These are phyloP conservation scores for Tulasnella sp. DNA, from an alignment of 768 basidiomycete species.

Conservation along the genomic window DNA sequence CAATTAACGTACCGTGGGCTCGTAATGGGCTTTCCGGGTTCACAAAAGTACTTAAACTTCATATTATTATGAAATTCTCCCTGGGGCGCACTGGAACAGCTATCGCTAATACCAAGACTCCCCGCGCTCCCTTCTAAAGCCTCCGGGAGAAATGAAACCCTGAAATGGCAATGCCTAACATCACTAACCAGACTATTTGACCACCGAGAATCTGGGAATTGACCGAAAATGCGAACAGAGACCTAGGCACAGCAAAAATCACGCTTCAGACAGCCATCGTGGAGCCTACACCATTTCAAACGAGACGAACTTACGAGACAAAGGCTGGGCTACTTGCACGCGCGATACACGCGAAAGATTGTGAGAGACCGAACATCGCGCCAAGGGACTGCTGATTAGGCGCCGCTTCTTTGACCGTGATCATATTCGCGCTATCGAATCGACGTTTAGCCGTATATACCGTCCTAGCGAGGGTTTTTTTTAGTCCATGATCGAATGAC, in stretches of 20 bases:
- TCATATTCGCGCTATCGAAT: slow-evolving; percentile 30
- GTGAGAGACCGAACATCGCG: slow-evolving; percentile 28
- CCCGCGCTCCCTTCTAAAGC: too few relatives aligned
- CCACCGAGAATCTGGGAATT: background rate
- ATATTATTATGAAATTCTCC: too few relatives aligned
- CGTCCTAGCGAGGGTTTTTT: slow-evolving; percentile 16
- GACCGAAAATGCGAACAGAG: background rate
- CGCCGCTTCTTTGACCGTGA: slow-evolving; percentile 26
- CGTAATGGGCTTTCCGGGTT: too few relatives aligned
- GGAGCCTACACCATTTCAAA: too few relatives aligned
- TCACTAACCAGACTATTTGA: background rate
- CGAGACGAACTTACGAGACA: slow-evolving; percentile 10
- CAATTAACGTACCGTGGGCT: too few relatives aligned
- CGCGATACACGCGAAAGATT: slow-evolving; percentile 27
- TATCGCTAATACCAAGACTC: too few relatives aligned
- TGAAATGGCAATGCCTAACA: background rate
- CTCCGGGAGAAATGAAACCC: background rate
- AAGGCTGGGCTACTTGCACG: slow-evolving; percentile 25
- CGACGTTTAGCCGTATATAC: too few relatives aligned
- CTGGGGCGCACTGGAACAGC: too few relatives aligned
- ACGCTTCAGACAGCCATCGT: too few relatives aligned
- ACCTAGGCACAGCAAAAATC: background rate
- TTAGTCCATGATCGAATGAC: slow-evolving; percentile 6
- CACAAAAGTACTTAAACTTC: too few relatives aligned
- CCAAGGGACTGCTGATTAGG: slow-evolving; percentile 25